Conservation (phyloP, 352 stramenopile species). For the Phytophthora sp. region DNA sequence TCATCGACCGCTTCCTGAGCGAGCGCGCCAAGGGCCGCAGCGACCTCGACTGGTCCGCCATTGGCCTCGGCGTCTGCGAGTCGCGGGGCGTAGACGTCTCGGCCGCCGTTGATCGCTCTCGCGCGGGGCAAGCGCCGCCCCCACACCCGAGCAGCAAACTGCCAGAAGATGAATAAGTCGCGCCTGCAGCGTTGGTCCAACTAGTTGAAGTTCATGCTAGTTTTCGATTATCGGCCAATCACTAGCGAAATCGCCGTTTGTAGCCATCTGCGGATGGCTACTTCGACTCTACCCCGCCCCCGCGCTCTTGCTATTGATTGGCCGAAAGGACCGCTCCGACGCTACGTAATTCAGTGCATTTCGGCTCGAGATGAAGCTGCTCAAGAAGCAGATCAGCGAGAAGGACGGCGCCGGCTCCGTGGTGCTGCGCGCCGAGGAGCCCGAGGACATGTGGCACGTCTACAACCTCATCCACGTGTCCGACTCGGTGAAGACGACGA, state of each 20-base stretch:
- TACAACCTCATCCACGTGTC: conserved; percentile 97
- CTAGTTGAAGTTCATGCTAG: conserved; percentile 26
- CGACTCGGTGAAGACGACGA: conserved; percentile 96
- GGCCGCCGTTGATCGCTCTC: conserved; percentile 37
- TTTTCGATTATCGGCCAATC: too few relatives aligned
- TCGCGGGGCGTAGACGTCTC: conserved; percentile 67
- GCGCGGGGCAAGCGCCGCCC: conserved; percentile 14
- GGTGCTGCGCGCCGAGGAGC: conserved; percentile 93
- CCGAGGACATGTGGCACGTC: conserved; percentile 98
- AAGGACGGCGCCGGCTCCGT: conserved; percentile 96
- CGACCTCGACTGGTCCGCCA: conserved; percentile 80
- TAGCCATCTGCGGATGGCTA: too few relatives aligned
- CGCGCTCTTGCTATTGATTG: too few relatives aligned
- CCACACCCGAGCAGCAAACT: not conserved
- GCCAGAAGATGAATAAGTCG: not conserved
- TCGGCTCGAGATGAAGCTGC: conserved; percentile 85
- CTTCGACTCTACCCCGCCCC: too few relatives aligned
- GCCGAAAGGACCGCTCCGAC: too few relatives aligned
- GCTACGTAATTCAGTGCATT: not conserved
- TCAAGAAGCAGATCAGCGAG: conserved; percentile 92
- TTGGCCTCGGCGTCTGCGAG: conserved; percentile 64
- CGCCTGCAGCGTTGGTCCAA: too few relatives aligned
- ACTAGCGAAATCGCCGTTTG: too few relatives aligned
- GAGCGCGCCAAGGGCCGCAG: conserved; percentile 61
- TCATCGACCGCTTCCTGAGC: conserved; percentile 74